phyloP scores from a whole-genome alignment of 371 early-diverging fungal genomes.

The Lichtheimia corymbifera region DNA sequence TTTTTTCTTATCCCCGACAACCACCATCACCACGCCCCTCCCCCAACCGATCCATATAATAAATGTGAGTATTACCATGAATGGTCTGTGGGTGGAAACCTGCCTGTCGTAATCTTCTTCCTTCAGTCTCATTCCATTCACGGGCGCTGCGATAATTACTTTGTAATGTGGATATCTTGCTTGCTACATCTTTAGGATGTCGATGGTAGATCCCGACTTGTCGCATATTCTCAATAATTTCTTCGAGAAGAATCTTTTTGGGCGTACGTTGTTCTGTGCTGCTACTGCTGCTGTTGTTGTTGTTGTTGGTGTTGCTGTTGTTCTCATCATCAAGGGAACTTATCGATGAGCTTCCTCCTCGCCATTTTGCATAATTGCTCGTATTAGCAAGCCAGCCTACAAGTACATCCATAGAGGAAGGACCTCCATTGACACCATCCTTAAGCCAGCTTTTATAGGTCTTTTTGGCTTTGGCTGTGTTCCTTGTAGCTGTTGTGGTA shows the following conservation, averaged over 20 bases:
- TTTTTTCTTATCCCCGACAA: no score
- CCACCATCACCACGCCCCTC: no score
- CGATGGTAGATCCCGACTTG: conserved; percentile 49
- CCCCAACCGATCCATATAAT: no score
- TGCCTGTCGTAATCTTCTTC: conserved; percentile 32
- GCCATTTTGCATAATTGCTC: conserved; percentile 48
- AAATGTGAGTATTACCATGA: conserved; percentile 32
- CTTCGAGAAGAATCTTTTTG: conserved; percentile 43
- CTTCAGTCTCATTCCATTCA: conserved; percentile 49
- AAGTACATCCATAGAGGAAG: conserved; percentile 34
- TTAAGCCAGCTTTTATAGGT: conserved; percentile 50
- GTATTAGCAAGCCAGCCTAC: conserved; percentile 8
- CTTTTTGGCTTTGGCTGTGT: conserved; percentile 27
- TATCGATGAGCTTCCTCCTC: conserved; percentile 20
- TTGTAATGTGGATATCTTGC: conserved; percentile 49
- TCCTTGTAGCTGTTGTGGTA: not conserved
- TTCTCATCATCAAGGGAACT: not conserved
- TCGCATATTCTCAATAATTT: conserved; percentile 46
- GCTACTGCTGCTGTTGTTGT: not conserved
- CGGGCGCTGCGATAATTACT: conserved; percentile 46
- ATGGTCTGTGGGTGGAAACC: conserved; percentile 40
- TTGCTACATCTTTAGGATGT: conserved; percentile 46
- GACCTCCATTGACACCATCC: conserved; percentile 34
- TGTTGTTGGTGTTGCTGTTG: conserved; percentile 2
- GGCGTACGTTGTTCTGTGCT: conserved; percentile 40